Evolutionary conservation across 805 yeast genomes (phyloP), one percentile per base, ranked within the genome.

Genomic region (Pichia cabralensis): DNA sequence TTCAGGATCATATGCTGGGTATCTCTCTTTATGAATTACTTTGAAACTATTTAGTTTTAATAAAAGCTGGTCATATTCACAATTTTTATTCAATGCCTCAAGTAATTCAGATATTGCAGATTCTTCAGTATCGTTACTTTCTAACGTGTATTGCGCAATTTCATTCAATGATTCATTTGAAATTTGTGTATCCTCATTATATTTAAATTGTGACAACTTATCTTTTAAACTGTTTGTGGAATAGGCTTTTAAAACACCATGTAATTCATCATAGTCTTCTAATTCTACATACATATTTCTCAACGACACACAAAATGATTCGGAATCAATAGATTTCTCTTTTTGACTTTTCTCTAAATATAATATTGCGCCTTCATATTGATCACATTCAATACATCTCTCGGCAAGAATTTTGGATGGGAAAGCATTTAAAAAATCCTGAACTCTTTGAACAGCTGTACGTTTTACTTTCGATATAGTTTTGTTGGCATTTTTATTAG

Each of bases 211-310:
- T 6, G 76, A 64, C 18, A 88, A 68, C 50, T 84, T 82, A 40
- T 86, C 88, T n/a, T 73, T 69, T 28, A 85, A 58, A 43, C 75
- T 73, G 26, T 74, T 71, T 0, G 80, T 69, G 1, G 94, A 75
- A 45, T 83, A 79, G 40, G 69, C 69, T 39, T 82, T 76, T 37
- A 88, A 60, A 5, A 84, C 74, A 16, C 98, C 99, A 50, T 82
- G 88, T 22, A 92, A 64, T 0, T 95, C 77, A 60, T 92, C 99
- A 24, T 78, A 68, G 49, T 94, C 98, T 47, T 85, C 89, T 31
- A 92, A 74, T 38, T 74, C 80, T 7, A 95, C 79, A 53, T 92
- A 92, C 62, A 88, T 81, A 19, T 69, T 67, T 46, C 84, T 85
- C n/a, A 92, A 56, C 5, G 76, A 65, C 61, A 52, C 16, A 65